phyloP scores from a whole-genome alignment of 805 yeast genomes.

The Metschnikowia corniflorae region DNA sequence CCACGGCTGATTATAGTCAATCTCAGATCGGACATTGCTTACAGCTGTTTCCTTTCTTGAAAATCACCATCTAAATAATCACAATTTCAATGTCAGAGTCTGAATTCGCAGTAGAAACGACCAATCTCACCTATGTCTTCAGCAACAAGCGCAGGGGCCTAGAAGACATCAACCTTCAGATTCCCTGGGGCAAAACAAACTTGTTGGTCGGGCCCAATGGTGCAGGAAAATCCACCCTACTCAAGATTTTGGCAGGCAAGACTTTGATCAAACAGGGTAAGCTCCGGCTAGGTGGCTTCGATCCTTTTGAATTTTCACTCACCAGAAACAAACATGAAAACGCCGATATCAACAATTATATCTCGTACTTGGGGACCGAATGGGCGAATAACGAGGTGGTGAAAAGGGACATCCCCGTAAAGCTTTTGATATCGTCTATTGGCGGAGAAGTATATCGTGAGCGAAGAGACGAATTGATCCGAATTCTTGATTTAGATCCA shows the following conservation, averaged over 20 bases:
- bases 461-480: conserved; percentile 71
- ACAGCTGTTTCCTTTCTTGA: no score
- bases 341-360: conserved; percentile 44
- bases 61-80: no score
- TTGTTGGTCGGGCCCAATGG: conserved; percentile 92
- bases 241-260: conserved; percentile 86
- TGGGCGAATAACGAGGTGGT: conserved; percentile 94
- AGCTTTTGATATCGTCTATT: conserved; percentile 69
- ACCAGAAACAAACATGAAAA: conserved; percentile 42
- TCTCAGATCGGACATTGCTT: no score
- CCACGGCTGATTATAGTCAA: no score
- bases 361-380: conserved; percentile 91
- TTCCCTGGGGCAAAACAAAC: conserved; percentile 72
- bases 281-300: conserved; percentile 72
- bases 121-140: conserved; percentile 65
- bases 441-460: conserved; percentile 67
- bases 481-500: conserved; percentile 79
- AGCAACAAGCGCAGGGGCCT: conserved; percentile 58
- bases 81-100: conserved; percentile 14
- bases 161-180: conserved; percentile 53
- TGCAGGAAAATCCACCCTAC: conserved; percentile 91
- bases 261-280: conserved; percentile 74
- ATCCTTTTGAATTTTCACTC: conserved; percentile 72
- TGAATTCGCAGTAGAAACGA: conserved; percentile 55
- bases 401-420: conserved; percentile 86